Evolutionary conservation across 176 grass and related monocot species (phyloP).

Genomic region (Eleusine coracana): DNA sequence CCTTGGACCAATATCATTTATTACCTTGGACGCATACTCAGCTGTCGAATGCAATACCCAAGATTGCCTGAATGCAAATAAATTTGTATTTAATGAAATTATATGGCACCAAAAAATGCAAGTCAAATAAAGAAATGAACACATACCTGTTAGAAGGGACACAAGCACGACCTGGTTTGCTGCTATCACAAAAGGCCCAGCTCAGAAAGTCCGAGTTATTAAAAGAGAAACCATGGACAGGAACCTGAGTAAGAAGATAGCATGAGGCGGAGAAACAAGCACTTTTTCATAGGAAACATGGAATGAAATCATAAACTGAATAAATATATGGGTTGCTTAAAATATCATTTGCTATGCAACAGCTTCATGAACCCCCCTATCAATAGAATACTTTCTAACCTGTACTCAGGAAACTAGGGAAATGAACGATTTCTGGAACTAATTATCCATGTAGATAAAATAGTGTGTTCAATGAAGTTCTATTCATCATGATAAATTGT

Average conservation of each 20-base stretch:
- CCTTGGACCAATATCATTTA: conserved; percentile 56
- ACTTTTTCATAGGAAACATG: not conserved
- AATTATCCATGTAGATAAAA: not conserved
- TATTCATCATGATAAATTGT: conserved; percentile 7
- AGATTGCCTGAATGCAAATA: conserved; percentile 61
- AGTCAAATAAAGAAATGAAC: not conserved
- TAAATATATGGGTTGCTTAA: conserved; percentile 20
- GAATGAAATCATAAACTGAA: not conserved
- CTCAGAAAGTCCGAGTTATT: conserved; percentile 82
- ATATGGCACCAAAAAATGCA: not conserved
- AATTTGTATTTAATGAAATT: not conserved
- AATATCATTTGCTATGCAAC: conserved; percentile 14
- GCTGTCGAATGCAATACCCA: conserved; percentile 90
- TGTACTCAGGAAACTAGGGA: not conserved
- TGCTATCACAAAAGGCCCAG: conserved; percentile 80
- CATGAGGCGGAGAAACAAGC: conserved; percentile 11
- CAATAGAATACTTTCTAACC: conserved; percentile 5
- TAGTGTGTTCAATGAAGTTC: not conserved
- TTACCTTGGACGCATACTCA: conserved; percentile 73
- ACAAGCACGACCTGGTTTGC: conserved; percentile 66
- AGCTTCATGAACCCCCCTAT: not conserved
- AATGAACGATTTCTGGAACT: not conserved
- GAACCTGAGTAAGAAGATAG: conserved; percentile 55
- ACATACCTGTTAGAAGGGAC: conserved; percentile 59
- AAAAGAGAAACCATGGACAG: conserved; percentile 86